These are phyloP conservation scores for Lactifluus pinguis DNA, from an alignment of 768 basidiomycete species.

Conservation along the genomic window DNA sequence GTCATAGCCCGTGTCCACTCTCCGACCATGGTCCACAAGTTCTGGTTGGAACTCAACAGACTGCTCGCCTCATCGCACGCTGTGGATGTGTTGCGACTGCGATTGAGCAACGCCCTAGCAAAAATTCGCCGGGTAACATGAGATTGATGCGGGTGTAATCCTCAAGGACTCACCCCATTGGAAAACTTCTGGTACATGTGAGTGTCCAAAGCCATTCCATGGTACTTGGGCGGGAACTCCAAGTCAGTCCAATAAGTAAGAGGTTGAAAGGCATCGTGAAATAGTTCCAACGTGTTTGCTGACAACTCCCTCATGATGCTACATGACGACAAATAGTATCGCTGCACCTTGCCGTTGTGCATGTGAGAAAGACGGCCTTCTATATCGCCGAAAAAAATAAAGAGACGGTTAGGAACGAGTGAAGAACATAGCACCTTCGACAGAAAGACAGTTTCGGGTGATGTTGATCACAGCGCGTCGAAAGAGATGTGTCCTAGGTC, in stretches of 20 bases:
- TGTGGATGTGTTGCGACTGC: slow-evolving; percentile 44
- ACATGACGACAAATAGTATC: slow-evolving; percentile 71
- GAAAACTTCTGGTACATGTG: slow-evolving; percentile 76
- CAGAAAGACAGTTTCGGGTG: too few species aligned
- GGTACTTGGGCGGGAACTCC: slow-evolving; percentile 38
- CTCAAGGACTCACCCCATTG: slow-evolving; percentile 31
- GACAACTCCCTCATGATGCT: slow-evolving; percentile 52
- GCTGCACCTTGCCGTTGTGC: slow-evolving; percentile 23
- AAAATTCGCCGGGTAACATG: not conserved
- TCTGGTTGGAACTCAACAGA: slow-evolving; percentile 36
- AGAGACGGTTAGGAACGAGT: too few species aligned
- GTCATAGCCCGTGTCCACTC: slow-evolving; percentile 78
- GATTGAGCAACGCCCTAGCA: slow-evolving; percentile 40
- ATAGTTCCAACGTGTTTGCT: slow-evolving; percentile 55
- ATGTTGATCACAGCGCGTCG: too few species aligned
- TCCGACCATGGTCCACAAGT: slow-evolving; percentile 75
- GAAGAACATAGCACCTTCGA: too few species aligned
- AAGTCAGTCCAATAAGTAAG: slow-evolving; percentile 63
- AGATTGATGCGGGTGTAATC: not conserved
- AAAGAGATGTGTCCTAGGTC: too few species aligned
- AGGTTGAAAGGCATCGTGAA: slow-evolving; percentile 76
- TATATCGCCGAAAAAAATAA: too few species aligned
- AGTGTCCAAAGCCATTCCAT: slow-evolving; percentile 73
- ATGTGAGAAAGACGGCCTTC: too few species aligned
- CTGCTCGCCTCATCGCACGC: slow-evolving; percentile 37